Base-by-base conservation (phyloP, 2,329 filamentous ascomycete genomes). In the Davidsoniella eucalypti region DNA sequence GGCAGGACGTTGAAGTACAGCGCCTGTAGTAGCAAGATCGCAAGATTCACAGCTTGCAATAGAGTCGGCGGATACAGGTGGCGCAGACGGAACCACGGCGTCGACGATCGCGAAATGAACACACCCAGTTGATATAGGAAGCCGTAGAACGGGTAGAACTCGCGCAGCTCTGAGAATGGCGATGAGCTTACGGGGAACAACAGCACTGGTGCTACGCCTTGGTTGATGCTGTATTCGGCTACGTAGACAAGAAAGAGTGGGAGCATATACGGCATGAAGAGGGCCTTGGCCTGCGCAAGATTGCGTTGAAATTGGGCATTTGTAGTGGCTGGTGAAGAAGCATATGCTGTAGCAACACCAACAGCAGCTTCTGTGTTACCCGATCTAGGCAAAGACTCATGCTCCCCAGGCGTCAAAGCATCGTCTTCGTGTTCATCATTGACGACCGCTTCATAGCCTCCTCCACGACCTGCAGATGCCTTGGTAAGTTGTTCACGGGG, bases 121-220 rank as follows among this genome's bases (percentile, higher is more conserved):
- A 96, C 92, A 50, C 92, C 92, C 2, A 88, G 70, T 68, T 98
- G 90, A 64, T 98, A 96, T 54, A 96, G 81, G 52, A 93, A 88
- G 55, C 84, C 84, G 64, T 98, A 98, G 55, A 90, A 86, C 0
- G 90, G 88, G 60, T 98, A 98, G 63, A 95, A 96, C 29, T 81
- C 82, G 39, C 90, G 81, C 61, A 80, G 92, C 57, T 86, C 76
- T 29, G 69, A 66, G 62, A 96, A 96, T 0, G 92, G 92, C 1
- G 84, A 82, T 9, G 74, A 65, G 1, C 71, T 61, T 1, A 95
- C 70, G 0, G 88, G 87, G 61, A 94, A 98, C 4, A 98, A 75
- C 0, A 96, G 70, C 0, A 87, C 94, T 1, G 92, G 90, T 0
- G 87, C 73, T 0, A 96, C 87, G 36, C 88, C 90, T 67, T 94